Base-by-base conservation (phyloP, 768 basidiomycete genomes). In the Suillus placidus region DNA sequence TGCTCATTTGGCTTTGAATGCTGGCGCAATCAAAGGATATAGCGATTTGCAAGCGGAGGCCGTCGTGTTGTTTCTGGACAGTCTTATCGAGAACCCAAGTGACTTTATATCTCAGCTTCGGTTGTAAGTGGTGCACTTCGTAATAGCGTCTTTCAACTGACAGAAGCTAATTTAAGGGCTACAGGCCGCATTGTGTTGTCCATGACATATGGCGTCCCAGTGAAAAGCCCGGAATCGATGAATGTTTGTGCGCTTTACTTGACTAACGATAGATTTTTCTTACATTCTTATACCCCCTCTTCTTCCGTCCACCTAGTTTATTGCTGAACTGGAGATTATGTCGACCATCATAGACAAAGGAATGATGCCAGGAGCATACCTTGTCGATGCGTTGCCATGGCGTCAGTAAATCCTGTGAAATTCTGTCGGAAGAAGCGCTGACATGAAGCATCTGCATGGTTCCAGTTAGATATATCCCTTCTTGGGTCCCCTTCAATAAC, bases 401-500 rank as follows among this genome's bases (percentile, higher is more conserved):
- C 60, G 64, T 65, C 8, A 34, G 64, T 64, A 37, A 37, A 61
- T 14, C 6, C 5, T 14, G 37, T 20, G 9, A n/a, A 13, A 10
- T 51, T 37, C 16, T 34, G 6, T 14, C 45, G 7, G 13, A 13
- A 13, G 32, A 18, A 62, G 32, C 30, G 7, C 40, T 61, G 13
- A 49, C 26, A 13, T 30, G 23, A 26, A 40, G 43, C 7, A 18
- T 32, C 23, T 13, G 35, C 55, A 56, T 23, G 60, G 38, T 42
- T 63, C n/a, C 42, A 73, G 72, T 73, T 47, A 71, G 67, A 54
- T 35, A 68, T 60, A 42, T 74, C 16, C 73, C 73, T 7, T 38
- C 45, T 5, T 66, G 70, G 63, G 51, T 71, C 12, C 73, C 73
- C 10, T 70, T 69, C 45, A 61, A 65, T 16, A 23, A 38, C 12